A percentile compares a stretch with the other conserved stretches of the same genome.
Conservation (phyloP, 2,329 filamentous ascomycete species). For the Scytalidium lignicola region DNA sequence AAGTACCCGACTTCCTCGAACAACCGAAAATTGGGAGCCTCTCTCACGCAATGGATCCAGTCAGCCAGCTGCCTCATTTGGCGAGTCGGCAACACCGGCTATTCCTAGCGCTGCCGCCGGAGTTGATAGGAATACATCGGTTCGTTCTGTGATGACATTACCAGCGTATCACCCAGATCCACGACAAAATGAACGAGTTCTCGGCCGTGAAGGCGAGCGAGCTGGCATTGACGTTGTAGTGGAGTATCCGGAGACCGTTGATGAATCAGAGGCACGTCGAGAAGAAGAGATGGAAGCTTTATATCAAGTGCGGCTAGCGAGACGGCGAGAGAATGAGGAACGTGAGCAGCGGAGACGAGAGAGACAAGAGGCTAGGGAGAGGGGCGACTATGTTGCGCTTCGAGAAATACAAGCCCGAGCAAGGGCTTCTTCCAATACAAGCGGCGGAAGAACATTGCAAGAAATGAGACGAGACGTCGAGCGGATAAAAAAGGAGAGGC, state of each 20-base stretch:
- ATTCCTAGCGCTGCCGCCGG: conserved; percentile 21
- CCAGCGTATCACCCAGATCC: conserved; percentile 76
- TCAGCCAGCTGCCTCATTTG: conserved; percentile 1
- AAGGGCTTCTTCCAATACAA: conserved; percentile 34
- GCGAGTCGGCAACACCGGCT: not conserved
- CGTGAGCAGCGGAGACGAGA: conserved; percentile 69
- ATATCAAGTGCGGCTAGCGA: conserved; percentile 79
- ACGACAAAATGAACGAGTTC: conserved; percentile 70
- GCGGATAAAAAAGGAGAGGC: conserved; percentile 52
- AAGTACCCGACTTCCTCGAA: conserved; percentile 19
- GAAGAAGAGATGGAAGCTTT: conserved; percentile 90
- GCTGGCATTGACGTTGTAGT: conserved; percentile 87
- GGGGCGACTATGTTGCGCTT: conserved; percentile 66
- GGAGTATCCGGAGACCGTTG: conserved; percentile 73
- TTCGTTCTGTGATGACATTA: conserved; percentile 91
- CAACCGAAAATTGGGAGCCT: conserved; percentile 29
- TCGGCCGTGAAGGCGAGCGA: conserved; percentile 85
- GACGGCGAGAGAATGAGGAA: conserved; percentile 70
- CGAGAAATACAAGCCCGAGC: conserved; percentile 54
- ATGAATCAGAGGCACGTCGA: conserved; percentile 71
- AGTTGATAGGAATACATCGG: conserved; percentile 77
- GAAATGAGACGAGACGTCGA: conserved; percentile 53
- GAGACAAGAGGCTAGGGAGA: conserved; percentile 65
- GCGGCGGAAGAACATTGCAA: conserved; percentile 46
- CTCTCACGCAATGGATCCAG: conserved; percentile 17